These are phyloP conservation scores for Xylaria sp. DNA, from an alignment of 2,329 filamentous ascomycete genomes.

Conservation along the genomic window DNA sequence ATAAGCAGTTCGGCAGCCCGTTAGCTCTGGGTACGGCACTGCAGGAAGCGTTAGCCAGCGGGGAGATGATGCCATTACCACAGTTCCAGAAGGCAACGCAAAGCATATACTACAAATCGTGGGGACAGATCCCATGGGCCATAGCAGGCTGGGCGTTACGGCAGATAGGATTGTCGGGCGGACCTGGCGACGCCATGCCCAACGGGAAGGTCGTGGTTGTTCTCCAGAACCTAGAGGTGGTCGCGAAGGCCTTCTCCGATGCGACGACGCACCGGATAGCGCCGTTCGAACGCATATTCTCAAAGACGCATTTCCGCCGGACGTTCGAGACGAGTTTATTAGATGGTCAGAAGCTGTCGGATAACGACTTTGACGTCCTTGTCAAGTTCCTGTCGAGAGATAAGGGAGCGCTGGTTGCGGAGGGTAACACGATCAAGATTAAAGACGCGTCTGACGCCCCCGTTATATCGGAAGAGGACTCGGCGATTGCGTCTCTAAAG, in stretches of 20 bases:
- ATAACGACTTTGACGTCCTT: constrained; percentile 63
- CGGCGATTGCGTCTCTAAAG: constrained; percentile 77
- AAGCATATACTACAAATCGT: constrained; percentile 67
- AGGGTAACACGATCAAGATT: constrained; percentile 70
- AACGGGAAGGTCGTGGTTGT: constrained; percentile 62
- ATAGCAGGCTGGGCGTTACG: constrained; percentile 71
- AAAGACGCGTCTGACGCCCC: constrained; percentile 41
- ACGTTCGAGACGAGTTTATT: constrained; percentile 51
- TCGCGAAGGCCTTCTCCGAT: constrained; percentile 49
- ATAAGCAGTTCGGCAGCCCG: constrained; percentile 72
- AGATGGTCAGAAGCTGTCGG: constrained; percentile 46
- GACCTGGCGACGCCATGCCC: constrained; percentile 47
- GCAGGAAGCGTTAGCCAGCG: constrained; percentile 63
- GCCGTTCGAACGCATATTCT: constrained; percentile 62
- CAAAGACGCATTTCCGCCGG: constrained; percentile 57
- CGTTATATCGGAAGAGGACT: constrained; percentile 69
- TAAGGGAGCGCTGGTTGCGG: constrained; percentile 52
- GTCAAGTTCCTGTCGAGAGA: constrained; percentile 66
- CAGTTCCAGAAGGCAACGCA: constrained; percentile 61
- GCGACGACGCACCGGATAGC: constrained; percentile 39
- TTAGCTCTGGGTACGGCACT: constrained; percentile 75
- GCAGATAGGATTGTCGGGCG: constrained; percentile 57
- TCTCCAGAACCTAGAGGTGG: constrained; percentile 55
- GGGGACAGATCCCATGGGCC: constrained; percentile 64
- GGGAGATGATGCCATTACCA: constrained; percentile 63